Evolutionary conservation across 2,329 filamentous ascomycete species (phyloP).

Genomic region (Ophiostoma novo-ulmi): DNA sequence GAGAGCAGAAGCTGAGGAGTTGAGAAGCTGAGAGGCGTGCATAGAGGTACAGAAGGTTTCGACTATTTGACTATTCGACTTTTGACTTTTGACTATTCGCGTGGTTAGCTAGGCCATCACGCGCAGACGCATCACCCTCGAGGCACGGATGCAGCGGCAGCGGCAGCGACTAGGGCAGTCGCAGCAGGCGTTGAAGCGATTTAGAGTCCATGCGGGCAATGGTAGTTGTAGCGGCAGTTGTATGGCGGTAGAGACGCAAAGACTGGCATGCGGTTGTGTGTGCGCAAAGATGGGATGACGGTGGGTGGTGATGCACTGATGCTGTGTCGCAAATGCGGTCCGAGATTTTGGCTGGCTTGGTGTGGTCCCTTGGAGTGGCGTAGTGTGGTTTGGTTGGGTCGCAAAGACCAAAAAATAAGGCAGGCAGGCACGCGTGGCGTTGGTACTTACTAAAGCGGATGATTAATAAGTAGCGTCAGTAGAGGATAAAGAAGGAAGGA

Average conservation of each 20-base stretch:
- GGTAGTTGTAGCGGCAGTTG: not conserved
- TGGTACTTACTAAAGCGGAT: constrained; percentile 15
- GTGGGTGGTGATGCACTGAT: not conserved
- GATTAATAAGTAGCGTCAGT: constrained; percentile 19
- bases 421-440: constrained; percentile 9
- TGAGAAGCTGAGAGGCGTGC: not conserved
- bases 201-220: not conserved
- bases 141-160: not conserved
- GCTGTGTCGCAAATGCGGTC: not conserved
- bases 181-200: not conserved
- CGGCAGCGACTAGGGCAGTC: constrained; percentile 11
- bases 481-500: not conserved
- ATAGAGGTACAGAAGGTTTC: too few species aligned
- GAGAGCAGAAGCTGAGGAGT: not conserved
- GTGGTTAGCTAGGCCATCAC: constrained; percentile 19
- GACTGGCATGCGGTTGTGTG: not conserved
- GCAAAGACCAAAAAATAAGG: not conserved
- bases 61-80: too few species aligned
- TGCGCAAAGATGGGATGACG: not conserved
- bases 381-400: not conserved
- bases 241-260: not conserved
- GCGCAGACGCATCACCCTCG: constrained; percentile 9
- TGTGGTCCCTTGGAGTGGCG: not conserved
- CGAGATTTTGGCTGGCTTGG: not conserved
- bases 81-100: not conserved